Base-by-base conservation (phyloP, 352 stramenopile genomes). In the Hyaloperonospora brassicae region DNA sequence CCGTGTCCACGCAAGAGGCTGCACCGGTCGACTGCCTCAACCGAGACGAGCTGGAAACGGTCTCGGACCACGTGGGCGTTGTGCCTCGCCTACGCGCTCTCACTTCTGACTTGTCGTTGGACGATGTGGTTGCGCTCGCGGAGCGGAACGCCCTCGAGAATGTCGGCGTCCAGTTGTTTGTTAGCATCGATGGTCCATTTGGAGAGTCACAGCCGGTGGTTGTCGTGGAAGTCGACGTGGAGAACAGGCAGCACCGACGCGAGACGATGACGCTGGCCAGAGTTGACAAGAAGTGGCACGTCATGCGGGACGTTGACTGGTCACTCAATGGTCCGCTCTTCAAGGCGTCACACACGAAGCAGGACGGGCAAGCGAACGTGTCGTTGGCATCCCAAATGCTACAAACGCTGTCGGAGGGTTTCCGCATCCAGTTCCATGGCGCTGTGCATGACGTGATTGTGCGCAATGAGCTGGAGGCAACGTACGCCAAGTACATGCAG, bases 401-500 rank as follows among this genome's bases (percentile, higher is more conserved):
- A 54, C 60, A 75, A 27, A 61, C 63, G 24, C 51, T 85, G 1
- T 70, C 83, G 1, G 78, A 89, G 40, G 84, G 84, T n/a, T 93
- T 81, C 64, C 65, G 66, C 6, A 48, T 97, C 21, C 77, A 89
- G 55, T 88, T 88, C 54, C 79, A 88, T 56, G 96, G 96, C 36
- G 79, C 84, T 12, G 71, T 97, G 50, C 73, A 95, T 24, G 74
- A 97, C 45, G 72, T 96, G 12, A 54, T 96, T 22, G 76, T 98
- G 12, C 87, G 91, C 66, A 96, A 80, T 52, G 76, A 74, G 31
- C 51, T 80, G 11, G 92, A 98, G 70, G 87, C 96, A 50, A 61
- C 87, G 61, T 78, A 97, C 17, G 66, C 72, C 12, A 52, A 64
- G 34, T 69, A 96, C 69, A 98, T 98, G 93, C 75, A 96, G 46